Percentiles rank a stretch among this genome's conserved stretches.
phyloP scores from a whole-genome alignment of 2,329 filamentous ascomycete species.

The Xylariomycetidae sp. region DNA sequence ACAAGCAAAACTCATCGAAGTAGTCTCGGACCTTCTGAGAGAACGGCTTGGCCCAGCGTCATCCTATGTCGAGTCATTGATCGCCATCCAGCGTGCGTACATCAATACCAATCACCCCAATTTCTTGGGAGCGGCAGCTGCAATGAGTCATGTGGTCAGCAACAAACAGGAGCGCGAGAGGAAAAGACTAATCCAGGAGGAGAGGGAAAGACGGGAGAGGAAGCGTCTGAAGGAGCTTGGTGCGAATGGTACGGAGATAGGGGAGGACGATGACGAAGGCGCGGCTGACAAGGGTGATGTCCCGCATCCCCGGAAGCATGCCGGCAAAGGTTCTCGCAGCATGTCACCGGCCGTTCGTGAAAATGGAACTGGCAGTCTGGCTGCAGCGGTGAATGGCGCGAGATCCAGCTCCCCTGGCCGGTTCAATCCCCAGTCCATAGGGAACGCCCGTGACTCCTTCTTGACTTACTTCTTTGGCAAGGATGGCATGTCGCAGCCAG shows the following conservation, averaged over 20 bases:
- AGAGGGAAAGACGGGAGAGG: slow-evolving; percentile 80
- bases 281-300: slow-evolving; percentile 50
- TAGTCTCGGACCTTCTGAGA: slow-evolving; percentile 90
- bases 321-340: slow-evolving; percentile 62
- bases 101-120: slow-evolving; percentile 99
- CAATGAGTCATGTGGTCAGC: slow-evolving; percentile 94
- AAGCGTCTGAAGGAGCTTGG: slow-evolving; percentile 79
- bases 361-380: slow-evolving; percentile 56
- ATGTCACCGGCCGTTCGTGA: slow-evolving; percentile 77
- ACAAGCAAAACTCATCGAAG: slow-evolving; percentile 95
- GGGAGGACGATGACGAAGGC: slow-evolving; percentile 62
- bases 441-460: slow-evolving; percentile 80
- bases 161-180: slow-evolving; percentile 93
- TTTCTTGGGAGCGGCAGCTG: slow-evolving; percentile 91
- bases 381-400: slow-evolving; percentile 62
- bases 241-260: slow-evolving; percentile 67
- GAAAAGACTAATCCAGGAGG: slow-evolving; percentile 72
- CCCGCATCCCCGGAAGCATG: slow-evolving; percentile 57
- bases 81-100: slow-evolving; percentile 95
- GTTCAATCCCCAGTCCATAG: slow-evolving; percentile 55
- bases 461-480: slow-evolving; percentile 99
- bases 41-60: slow-evolving; percentile 89
- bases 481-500: slow-evolving; percentile 60
- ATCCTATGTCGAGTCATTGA: slow-evolving; percentile 89
- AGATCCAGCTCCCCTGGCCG: slow-evolving; percentile 59